phyloP scores from a whole-genome alignment of 345 rosid genomes.

The Erodium maritimum region DNA sequence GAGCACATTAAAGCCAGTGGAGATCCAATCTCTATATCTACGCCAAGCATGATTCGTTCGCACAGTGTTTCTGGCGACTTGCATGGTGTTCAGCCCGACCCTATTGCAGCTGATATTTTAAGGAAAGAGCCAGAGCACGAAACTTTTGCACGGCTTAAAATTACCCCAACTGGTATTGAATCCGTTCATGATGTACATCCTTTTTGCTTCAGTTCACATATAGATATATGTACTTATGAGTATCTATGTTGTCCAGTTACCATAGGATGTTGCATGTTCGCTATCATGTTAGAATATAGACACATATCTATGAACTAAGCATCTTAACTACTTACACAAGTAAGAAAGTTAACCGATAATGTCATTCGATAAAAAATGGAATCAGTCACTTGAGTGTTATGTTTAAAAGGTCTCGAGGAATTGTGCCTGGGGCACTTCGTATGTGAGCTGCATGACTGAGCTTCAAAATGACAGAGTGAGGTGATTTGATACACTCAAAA shows the following conservation, averaged over 20 bases:
- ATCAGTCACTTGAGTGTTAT: too few relatives aligned
- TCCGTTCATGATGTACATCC: background rate
- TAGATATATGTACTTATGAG: too few relatives aligned
- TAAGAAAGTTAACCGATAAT: too few relatives aligned
- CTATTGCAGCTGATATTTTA: slow-evolving; percentile 93
- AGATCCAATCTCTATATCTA: slow-evolving; percentile 36
- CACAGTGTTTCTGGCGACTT: slow-evolving; percentile 93
- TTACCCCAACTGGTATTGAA: slow-evolving; percentile 53
- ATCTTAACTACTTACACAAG: too few relatives aligned
- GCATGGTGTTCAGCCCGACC: slow-evolving; percentile 99
- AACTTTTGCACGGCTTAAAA: slow-evolving; percentile 73
- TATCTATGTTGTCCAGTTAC: background rate
- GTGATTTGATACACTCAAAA: too few relatives aligned
- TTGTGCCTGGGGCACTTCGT: too few relatives aligned
- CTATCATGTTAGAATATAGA: background rate
- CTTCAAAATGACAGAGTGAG: too few relatives aligned
- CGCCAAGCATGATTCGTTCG: slow-evolving; percentile 74
- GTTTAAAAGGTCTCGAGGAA: too few relatives aligned
- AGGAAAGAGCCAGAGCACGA: slow-evolving; percentile 99
- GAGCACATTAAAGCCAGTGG: slow-evolving; percentile 42
- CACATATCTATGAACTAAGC: background rate
- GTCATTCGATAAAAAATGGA: too few relatives aligned
- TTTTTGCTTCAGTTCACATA: background rate
- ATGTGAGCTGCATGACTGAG: too few relatives aligned
- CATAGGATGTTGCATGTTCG: background rate